These are phyloP conservation scores for Phyllosticta citribraziliensis DNA, from an alignment of 2,329 filamentous ascomycete genomes.

Conservation along the genomic window DNA sequence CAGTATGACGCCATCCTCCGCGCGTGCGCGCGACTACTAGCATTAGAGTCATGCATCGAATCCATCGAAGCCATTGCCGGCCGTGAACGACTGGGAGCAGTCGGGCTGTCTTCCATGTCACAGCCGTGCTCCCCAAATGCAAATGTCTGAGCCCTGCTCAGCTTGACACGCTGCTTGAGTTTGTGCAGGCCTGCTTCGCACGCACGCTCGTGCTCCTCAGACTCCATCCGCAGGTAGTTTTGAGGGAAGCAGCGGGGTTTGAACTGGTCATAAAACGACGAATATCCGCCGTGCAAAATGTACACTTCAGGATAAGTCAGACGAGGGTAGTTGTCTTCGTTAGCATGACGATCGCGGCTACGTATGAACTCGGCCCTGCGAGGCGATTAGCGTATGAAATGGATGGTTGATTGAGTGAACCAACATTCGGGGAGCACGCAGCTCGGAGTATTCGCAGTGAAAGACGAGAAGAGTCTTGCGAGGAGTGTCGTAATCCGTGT, in stretches of 20 bases:
- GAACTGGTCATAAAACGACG: conserved; percentile 76
- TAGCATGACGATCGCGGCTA: conserved; percentile 74
- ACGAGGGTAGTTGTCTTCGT: conserved; percentile 75
- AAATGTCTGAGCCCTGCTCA: conserved; percentile 84
- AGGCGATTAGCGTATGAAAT: conserved; percentile 14
- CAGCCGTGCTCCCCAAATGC: conserved; percentile 70
- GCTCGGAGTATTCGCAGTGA: conserved; percentile 97
- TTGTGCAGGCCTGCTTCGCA: conserved; percentile 93
- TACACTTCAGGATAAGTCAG: conserved; percentile 97
- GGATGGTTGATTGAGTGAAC: conserved; percentile 12
- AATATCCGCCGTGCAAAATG: conserved; percentile 93
- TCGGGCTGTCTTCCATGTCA: conserved; percentile 55
- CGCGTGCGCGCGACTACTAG: conserved; percentile 9
- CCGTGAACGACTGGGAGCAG: conserved; percentile 29
- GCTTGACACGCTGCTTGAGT: conserved; percentile 78
- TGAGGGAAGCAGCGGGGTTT: conserved; percentile 79
- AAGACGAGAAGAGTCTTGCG: conserved; percentile 77
- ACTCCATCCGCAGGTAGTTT: conserved; percentile 94
- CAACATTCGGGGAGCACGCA: conserved; percentile 85
- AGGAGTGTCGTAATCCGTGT: conserved; percentile 36
- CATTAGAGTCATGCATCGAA: conserved; percentile 13
- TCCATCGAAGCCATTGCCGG: conserved; percentile 21
- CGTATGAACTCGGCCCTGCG: conserved; percentile 73
- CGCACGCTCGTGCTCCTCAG: conserved; percentile 79
- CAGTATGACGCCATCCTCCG: conserved; percentile 31